Evolutionary conservation across 768 basidiomycete genomes (phyloP).

Genomic region (Candolleomyces eurysporus): DNA sequence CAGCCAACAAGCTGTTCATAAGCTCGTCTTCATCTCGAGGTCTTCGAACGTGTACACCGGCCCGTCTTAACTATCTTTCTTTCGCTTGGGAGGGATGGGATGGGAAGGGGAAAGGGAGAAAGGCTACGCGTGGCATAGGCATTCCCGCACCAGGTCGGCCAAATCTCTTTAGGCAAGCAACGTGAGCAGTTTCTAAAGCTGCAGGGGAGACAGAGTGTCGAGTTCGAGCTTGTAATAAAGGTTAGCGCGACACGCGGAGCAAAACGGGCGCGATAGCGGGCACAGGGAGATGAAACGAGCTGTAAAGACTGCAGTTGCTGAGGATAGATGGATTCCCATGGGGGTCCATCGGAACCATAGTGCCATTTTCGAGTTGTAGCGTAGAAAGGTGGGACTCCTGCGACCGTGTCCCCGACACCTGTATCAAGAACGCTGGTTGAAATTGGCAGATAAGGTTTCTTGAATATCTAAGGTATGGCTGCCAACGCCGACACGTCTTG

Average conservation of each 20-base stretch:
- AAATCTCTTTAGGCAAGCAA: constrained; percentile 40
- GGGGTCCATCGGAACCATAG: too few relatives aligned
- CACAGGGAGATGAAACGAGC: constrained; percentile 19
- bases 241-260: constrained; percentile 26
- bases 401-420: too few relatives aligned
- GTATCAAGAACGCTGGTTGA: too few relatives aligned
- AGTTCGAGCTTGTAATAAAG: constrained; percentile 36
- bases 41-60: not conserved
- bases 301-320: too few relatives aligned
- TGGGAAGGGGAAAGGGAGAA: constrained; percentile 25
- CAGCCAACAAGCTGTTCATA: constrained; percentile 26
- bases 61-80: not conserved
- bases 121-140: constrained; percentile 44
- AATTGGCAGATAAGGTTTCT: too few relatives aligned
- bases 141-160: constrained; percentile 36
- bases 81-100: not conserved
- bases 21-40: constrained; percentile 7
- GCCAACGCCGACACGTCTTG: too few relatives aligned
- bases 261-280: constrained; percentile 31
- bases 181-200: constrained; percentile 35
- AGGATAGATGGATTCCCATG: too few relatives aligned
- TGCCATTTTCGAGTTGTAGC: too few relatives aligned
- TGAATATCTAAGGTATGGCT: too few relatives aligned
- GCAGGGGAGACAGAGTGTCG: constrained; percentile 21
- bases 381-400: too few relatives aligned